Evolutionary conservation across 805 yeast species (phyloP).

Genomic region (Dipodascopsis uninucleata): DNA sequence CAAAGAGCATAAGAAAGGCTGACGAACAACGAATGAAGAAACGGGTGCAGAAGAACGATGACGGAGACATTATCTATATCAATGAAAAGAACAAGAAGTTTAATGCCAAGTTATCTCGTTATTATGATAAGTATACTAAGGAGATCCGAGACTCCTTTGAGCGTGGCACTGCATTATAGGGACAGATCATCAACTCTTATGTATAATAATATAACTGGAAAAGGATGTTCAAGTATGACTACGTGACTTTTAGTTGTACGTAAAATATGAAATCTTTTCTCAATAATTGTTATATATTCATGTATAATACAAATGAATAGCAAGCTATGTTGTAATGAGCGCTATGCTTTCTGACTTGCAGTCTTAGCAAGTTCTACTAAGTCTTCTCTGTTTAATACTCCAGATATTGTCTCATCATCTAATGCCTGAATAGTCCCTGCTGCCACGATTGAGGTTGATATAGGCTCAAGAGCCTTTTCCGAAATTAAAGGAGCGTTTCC

Average conservation of each 20-base stretch:
- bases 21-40: constrained; percentile 40
- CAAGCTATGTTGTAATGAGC: background rate
- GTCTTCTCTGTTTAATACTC: constrained; percentile 11
- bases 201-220: no score
- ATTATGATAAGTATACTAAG: constrained; percentile 45
- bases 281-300: background rate
- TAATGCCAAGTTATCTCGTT: constrained; percentile 62
- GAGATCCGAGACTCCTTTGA: constrained; percentile 38
- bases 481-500: constrained; percentile 21
- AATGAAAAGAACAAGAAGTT: constrained; percentile 73
- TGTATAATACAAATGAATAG: background rate
- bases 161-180: constrained; percentile 38
- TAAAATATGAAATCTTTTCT: background rate
- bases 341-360: constrained; percentile 4
- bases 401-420: constrained; percentile 14
- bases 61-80: constrained; percentile 43
- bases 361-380: constrained; percentile 11
- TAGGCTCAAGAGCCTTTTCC: constrained; percentile 10
- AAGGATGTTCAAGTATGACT: no score
- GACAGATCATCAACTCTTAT: no score
- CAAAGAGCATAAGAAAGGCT: constrained; percentile 33
- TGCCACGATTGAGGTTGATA: constrained; percentile 22
- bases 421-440: constrained; percentile 26
- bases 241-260: no score
- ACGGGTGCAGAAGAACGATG: constrained; percentile 36